These are phyloP conservation scores for Coemansia sp. DNA, from an alignment of 192 early-diverging fungal species.

Conservation along the genomic window DNA sequence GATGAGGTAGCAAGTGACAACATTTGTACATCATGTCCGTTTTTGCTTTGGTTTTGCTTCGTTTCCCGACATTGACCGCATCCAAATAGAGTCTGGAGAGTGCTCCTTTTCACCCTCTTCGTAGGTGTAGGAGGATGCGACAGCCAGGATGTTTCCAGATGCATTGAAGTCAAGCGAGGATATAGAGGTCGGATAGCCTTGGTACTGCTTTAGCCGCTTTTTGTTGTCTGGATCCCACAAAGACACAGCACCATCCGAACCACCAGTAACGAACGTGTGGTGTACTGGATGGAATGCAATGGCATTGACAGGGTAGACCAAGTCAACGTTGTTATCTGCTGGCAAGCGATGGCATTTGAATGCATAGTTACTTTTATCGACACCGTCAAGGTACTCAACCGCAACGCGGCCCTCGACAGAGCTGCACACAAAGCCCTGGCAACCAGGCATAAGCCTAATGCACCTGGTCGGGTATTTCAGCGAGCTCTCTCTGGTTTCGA, in stretches of 20 bases:
- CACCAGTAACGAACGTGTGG: constrained; percentile 96
- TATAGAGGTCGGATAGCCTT: constrained; percentile 79
- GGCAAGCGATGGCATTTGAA: constrained; percentile 95
- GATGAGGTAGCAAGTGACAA: background rate
- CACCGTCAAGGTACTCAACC: constrained; percentile 88
- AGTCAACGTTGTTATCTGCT: constrained; percentile 69
- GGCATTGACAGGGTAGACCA: constrained; percentile 91
- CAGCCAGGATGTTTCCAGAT: constrained; percentile 76
- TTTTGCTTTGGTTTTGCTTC: constrained; percentile 63
- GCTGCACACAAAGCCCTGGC: constrained; percentile 82
- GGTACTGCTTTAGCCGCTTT: constrained; percentile 83
- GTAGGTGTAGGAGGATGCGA: constrained; percentile 91
- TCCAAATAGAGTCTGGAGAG: constrained; percentile 76
- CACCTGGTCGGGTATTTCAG: constrained; percentile 89
- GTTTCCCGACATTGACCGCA: constrained; percentile 65
- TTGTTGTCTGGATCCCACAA: constrained; percentile 92
- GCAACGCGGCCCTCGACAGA: constrained; percentile 95
- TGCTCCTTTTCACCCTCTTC: constrained; percentile 93
- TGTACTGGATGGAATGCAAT: constrained; percentile 88
- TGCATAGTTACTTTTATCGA: constrained; percentile 76
- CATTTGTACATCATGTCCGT: constrained; percentile 12
- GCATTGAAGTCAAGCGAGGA: constrained; percentile 78
- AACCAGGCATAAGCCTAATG: constrained; percentile 83
- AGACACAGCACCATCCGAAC: constrained; percentile 86
- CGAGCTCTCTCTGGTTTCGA: constrained; percentile 72